Base-by-base conservation (phyloP, 305 asterid genomes). In the Salvia sclarea region DNA sequence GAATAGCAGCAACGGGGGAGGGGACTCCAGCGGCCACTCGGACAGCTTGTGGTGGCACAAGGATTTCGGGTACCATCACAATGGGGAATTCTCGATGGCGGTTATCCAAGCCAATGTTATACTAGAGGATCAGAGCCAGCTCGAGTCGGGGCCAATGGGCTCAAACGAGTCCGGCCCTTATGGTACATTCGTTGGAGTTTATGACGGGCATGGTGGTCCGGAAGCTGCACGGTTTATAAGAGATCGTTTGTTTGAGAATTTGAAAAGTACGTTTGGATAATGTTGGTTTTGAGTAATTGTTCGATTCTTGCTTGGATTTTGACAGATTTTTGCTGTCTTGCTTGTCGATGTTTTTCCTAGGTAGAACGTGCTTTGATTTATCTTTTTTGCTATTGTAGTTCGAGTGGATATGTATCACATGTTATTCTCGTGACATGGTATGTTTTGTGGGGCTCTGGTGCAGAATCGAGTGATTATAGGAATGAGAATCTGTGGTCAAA, bases 131-230 rank as follows among this genome's bases (percentile, higher is more conserved):
- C 84, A 83, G 25, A 75, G 95, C 78, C 88, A 87, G 76, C 81
- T 87, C 1, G 95, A 85, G 66, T 85, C 91, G 0, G 91, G 95
- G 20, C 75, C 85, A 0, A 50, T 87, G 89, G 82, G 91, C 79
- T 78, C 65, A 9, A 5, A 63, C 5, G 86, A 80, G 58, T 71
- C 78, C 1, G 91, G 89, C 14, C 89, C 86, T 59, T 72, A 79
- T 47, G 91, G 95, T 41, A 83, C 95, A 14, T 87, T 85, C 74
- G 91, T 85, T 12, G 95, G 95, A 57, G 70, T 87, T 74, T 87
- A 83, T 64, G 91, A 87, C 54, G 95, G 95, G 38, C 95, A 85
- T 83, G 95, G 79, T 56, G 95, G 95, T 64, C 82, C 89, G 0
- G 95, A 87, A 47, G 85, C 89, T 64, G 68, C 95, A 8, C 72